These are phyloP conservation scores for Sphaerobolus stellatus DNA, from an alignment of 1,284 basidiomycete species.

Conservation along the genomic window DNA sequence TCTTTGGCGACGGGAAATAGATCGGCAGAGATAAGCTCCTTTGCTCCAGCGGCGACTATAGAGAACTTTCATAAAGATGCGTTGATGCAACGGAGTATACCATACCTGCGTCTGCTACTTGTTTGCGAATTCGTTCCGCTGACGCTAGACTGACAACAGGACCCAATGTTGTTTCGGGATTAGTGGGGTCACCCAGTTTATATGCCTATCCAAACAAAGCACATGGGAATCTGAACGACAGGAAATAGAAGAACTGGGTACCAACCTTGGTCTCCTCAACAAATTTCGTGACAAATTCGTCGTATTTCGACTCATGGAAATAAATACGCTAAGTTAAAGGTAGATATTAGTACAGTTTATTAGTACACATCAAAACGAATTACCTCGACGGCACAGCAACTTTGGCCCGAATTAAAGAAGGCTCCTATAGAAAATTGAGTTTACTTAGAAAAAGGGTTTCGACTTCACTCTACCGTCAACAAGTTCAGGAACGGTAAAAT, in stretches of 20 bases:
- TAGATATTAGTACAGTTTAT: background rate
- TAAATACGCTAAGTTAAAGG: conserved; percentile 75
- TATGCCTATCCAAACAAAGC: conserved; percentile 56
- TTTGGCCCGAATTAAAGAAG: conserved; percentile 95
- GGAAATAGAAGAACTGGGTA: background rate
- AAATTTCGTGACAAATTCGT: conserved; percentile 76
- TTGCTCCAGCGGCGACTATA: conserved; percentile 76
- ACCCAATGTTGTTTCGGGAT: conserved; percentile 74
- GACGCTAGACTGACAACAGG: conserved; percentile 89
- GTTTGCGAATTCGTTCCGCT: conserved; percentile 81
- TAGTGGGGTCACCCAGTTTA: conserved; percentile 83
- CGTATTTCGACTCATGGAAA: conserved; percentile 83
- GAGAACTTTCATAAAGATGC: background rate
- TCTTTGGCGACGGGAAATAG: conserved; percentile 67
- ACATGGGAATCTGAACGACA: too few species aligned
- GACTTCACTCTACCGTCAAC: conserved; percentile 69
- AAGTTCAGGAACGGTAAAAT: conserved; percentile 81
- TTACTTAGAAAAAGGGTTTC: background rate
- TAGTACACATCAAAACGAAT: conserved; percentile 15
- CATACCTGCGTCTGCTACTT: conserved; percentile 76
- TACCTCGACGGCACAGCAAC: conserved; percentile 84
- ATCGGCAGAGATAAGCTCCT: conserved; percentile 68
- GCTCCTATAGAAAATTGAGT: conserved; percentile 51
- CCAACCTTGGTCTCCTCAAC: conserved; percentile 71
- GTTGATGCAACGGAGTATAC: background rate